These are phyloP conservation scores for Cladophialophora psammophila DNA, from an alignment of 2,329 filamentous ascomycete species.

Conservation along the genomic window DNA sequence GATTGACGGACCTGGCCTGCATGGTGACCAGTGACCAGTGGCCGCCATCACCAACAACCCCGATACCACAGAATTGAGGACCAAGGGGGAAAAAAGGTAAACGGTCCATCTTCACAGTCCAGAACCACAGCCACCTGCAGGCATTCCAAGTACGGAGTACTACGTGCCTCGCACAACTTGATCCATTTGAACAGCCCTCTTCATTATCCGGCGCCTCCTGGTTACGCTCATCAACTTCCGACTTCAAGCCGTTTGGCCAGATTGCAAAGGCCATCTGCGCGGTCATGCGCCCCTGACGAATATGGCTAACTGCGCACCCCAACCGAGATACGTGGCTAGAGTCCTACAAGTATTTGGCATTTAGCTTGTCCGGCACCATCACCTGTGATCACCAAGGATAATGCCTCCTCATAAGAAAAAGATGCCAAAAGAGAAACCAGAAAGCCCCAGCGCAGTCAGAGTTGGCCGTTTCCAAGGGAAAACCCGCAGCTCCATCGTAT, in stretches of 20 bases:
- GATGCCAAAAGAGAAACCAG: neutral
- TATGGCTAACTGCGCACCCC: neutral
- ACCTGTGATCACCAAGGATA: conserved; percentile 1
- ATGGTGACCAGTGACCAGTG: conserved; percentile 4
- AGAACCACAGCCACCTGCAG: neutral
- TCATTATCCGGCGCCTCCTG: neutral
- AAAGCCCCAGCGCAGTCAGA: neutral
- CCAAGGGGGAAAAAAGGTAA: neutral
- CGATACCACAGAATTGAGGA: conserved; percentile 8
- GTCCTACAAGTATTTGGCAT: neutral
- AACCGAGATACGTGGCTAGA: neutral
- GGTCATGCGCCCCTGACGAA: conserved; percentile 4
- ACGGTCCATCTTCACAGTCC: neutral
- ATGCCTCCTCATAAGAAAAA: neutral
- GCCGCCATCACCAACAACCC: neutral
- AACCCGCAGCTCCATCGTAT: neutral
- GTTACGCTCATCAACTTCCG: neutral
- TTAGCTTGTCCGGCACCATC: neutral
- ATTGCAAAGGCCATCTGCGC: neutral
- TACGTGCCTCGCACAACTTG: neutral
- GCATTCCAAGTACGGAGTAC: neutral
- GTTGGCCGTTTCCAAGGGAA: neutral
- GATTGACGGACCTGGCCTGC: conserved; percentile 9
- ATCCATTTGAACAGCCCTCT: neutral
- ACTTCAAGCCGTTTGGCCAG: neutral